A percentile compares a stretch with the other conserved stretches of the same genome.
Conservation (phyloP, 768 basidiomycete species). For the Piloderma croceum region DNA sequence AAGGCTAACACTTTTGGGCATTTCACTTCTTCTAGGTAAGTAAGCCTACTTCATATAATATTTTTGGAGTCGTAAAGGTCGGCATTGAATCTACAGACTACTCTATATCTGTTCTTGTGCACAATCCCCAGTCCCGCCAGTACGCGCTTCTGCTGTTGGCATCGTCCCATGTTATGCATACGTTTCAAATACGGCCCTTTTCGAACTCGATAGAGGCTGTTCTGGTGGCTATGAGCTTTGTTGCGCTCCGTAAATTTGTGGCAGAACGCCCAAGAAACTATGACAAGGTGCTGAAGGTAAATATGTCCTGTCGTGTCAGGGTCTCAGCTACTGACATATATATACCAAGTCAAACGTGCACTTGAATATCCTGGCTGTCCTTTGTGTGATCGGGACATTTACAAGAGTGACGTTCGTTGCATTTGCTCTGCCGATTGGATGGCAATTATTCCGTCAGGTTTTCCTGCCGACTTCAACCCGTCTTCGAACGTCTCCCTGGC, state of each 20-base stretch:
- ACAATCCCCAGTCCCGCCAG: constrained; percentile 13
- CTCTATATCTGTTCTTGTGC: constrained; percentile 18
- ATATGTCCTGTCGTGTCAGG: too few species aligned
- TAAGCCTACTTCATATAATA: not conserved
- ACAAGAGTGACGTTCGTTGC: constrained; percentile 32
- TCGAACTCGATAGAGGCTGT: constrained; percentile 34
- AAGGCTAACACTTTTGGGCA: constrained; percentile 24
- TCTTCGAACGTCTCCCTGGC: too few species aligned
- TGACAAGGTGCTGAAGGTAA: too few species aligned
- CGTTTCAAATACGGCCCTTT: constrained; percentile 36
- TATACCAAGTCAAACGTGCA: not conserved
- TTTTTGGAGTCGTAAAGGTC: not conserved
- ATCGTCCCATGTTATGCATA: constrained; percentile 31
- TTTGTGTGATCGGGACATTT: constrained; percentile 27
- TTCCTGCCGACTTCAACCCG: constrained; percentile 1
- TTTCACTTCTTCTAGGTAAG: constrained; percentile 31
- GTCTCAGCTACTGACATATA: constrained; percentile 13
- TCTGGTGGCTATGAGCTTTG: constrained; percentile 25
- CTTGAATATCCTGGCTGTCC: constrained; percentile 20
- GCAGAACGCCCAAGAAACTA: too few species aligned
- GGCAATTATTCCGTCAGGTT: constrained; percentile 18
- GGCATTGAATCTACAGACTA: too few species aligned
- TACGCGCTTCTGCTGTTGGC: constrained; percentile 25
- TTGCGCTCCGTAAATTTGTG: too few species aligned
- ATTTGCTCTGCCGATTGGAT: constrained; percentile 27